Percentiles rank a stretch among this genome's conserved stretches.
Evolutionary conservation across 495 filamentous ascomycete species (phyloP).

Genomic region (Pyronema omphalodes): DNA sequence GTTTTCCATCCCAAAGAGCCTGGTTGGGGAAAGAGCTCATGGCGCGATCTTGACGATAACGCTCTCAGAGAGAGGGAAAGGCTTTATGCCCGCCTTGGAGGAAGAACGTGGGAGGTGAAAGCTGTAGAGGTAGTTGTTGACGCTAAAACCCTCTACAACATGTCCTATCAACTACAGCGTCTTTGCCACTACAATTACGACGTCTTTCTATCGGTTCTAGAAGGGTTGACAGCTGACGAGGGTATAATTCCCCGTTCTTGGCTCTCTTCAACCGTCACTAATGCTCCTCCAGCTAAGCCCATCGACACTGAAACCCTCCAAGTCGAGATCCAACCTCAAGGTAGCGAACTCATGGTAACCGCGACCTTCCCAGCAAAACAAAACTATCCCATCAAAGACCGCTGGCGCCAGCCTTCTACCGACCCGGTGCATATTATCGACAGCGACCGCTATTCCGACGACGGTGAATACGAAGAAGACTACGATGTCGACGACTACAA

Average conservation of each 20-base stretch:
- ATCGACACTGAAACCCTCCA: background rate
- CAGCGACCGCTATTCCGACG: too few species aligned
- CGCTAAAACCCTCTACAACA: slow-evolving; percentile 11
- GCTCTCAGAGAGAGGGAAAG: background rate
- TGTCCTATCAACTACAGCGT: slow-evolving; percentile 8
- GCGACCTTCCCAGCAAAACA: background rate
- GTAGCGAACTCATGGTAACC: background rate
- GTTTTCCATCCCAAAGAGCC: background rate
- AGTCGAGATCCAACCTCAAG: background rate
- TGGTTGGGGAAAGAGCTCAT: background rate
- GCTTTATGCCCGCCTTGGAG: background rate
- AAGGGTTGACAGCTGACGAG: background rate
- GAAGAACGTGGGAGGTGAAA: slow-evolving; percentile 4
- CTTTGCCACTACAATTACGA: slow-evolving; percentile 13
- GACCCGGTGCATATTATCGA: too few species aligned
- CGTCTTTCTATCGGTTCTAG: slow-evolving; percentile 1
- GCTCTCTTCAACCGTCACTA: too few species aligned
- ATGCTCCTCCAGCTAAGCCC: background rate
- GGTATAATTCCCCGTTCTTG: too few species aligned
- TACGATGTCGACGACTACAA: too few species aligned
- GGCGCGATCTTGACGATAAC: background rate
- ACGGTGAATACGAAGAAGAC: too few species aligned
- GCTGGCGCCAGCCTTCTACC: background rate
- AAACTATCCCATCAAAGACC: background rate
- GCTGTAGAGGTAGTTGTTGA: slow-evolving; percentile 9